Evolutionary conservation across 2,329 filamentous ascomycete species (phyloP), one percentile per base, ranked within the genome.

Genomic region (Metarhizium rileyi): DNA sequence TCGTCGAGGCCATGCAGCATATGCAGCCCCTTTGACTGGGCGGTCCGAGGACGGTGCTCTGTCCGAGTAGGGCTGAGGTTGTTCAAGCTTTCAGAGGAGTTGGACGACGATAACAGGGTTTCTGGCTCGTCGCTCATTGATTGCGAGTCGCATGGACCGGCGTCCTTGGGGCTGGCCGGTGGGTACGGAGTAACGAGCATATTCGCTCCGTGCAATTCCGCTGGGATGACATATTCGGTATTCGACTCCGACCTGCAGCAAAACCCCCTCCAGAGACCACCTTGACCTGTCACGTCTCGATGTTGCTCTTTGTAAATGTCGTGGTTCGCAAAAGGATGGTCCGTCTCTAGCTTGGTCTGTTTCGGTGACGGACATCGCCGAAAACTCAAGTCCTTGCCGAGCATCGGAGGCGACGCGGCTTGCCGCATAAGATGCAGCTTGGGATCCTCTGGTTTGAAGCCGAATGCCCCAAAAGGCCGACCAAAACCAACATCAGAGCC

Each of bases 361-460:
- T 91, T 84, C 5, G 91, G 91, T 25, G 90, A 95, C 9, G 78
- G 75, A 63, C 89, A 95, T 63, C 78, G 80, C 30, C 89, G 87
- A 63, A 96, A 95, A 25, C 76, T 73, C 49, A 97, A 77, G 56
- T 95, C 86, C 50, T 74, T 71, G 50, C 91, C 91, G 10, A 95
- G 79, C 90, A 97, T 94, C 9, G 91, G 91, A 38, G 91, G 91
- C 52, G 81, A 82, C 58, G 75, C 71, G 22, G 71, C 72, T 55
- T 76, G 68, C 51, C 75, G 75, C 61, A 74, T 70, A 58, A 70
- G 70, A 50, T 69, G 65, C 52, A 72, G 67, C 48, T 68, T 64
- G 27, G 63, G 61, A 46, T 70, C 69, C 41, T 70, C 63, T 27
- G 70, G 64, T 49, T 61, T 61, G 35, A 63, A 56, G 42, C 65